Evolutionary conservation across 768 basidiomycete genomes (phyloP).

Genomic region (Mycena leptocephala): DNA sequence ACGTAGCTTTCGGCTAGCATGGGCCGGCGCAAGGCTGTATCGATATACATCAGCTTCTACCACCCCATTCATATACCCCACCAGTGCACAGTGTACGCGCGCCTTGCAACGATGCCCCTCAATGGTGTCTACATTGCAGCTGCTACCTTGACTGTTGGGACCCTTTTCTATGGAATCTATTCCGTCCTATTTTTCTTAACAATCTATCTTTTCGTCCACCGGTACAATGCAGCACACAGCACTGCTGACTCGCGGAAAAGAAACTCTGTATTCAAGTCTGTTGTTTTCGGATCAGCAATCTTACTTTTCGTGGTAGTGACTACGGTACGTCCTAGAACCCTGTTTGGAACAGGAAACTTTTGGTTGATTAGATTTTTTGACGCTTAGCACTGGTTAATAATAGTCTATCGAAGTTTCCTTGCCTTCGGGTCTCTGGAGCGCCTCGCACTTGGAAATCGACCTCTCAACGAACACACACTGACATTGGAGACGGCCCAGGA

Average conservation of each 20-base stretch:
- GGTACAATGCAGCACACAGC: slow-evolving; percentile 7
- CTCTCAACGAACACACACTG: slow-evolving; percentile 12
- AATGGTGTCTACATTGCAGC: slow-evolving; percentile 2
- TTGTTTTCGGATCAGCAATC: slow-evolving; percentile 14
- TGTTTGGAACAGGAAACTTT: slow-evolving; percentile 4
- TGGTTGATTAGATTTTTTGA: slow-evolving; percentile 6
- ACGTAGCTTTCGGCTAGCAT: slow-evolving; percentile 17
- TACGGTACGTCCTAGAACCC: slow-evolving; percentile 6
- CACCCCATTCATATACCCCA: slow-evolving; percentile 15
- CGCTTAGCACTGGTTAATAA: slow-evolving; percentile 12
- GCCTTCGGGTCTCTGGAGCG: slow-evolving; percentile 6
- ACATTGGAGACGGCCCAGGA: slow-evolving; percentile 8
- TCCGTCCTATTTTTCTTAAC: slow-evolving; percentile 14
- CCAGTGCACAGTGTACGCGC: slow-evolving; percentile 6
- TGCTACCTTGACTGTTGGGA: slow-evolving; percentile 11
- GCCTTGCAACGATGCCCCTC: slow-evolving; percentile 12
- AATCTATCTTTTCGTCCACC: slow-evolving; percentile 10
- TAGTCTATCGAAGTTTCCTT: slow-evolving; percentile 10
- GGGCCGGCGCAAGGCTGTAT: slow-evolving; percentile 19
- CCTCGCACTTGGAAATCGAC: slow-evolving; percentile 9
- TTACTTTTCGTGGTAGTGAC: slow-evolving; percentile 11
- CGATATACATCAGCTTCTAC: slow-evolving; percentile 2
- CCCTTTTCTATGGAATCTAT: slow-evolving; percentile 14
- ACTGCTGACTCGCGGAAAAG: slow-evolving; percentile 3
- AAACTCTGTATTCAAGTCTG: slow-evolving; percentile 6